Base-by-base conservation (phyloP, 2,329 filamentous ascomycete genomes). In the Huntiella omanensis region DNA sequence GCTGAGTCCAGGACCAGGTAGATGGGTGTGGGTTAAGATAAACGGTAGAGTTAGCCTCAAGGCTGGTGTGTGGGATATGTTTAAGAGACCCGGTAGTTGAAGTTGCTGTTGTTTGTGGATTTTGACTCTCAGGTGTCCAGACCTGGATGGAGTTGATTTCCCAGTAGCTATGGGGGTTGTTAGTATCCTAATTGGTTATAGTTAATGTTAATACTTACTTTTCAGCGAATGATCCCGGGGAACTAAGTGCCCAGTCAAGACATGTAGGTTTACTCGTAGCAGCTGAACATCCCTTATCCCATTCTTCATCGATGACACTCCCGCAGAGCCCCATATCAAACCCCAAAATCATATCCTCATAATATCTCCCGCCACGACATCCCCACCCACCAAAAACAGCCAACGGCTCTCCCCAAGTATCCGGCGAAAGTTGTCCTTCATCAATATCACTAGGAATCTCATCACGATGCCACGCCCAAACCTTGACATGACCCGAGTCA, bases 281-380 rank as follows among this genome's bases (percentile, higher is more conserved):
- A 10, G 56, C 53, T 6, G 15, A 7, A 17, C 41, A 49, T 2
- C 42, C 42, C 4, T 53, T 53, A 13, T 57, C 58, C 68, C 68
- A 71, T 12, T 61, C 55, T 4, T 58, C 58, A 37, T 59, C 76
- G 1, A 80, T 81, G 68, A 80, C 87, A 54, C 79, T 74, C 19
- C 83, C 83, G 56, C 84, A 91, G 58, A 91, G 84, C 42, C 68
- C 67, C 38, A 76, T 86, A 55, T 85, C 77, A 54, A 86, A 71
- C 36, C 83, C 76, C 48, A 92, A 72, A 52, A 73, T 75, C 67
- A 87, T 71, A 44, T 79, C 65, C 45, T 65, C 68, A 60, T 88
- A 87, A 53, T 74, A 70, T 0, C 61, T 59, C 49, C 77, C 65
- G 49, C 85, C 75, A 22, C 84, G 67, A 56, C 85, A 93, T 19